Base-by-base conservation (phyloP, 768 basidiomycete species). In the Coprinopsis marcescibilis region DNA sequence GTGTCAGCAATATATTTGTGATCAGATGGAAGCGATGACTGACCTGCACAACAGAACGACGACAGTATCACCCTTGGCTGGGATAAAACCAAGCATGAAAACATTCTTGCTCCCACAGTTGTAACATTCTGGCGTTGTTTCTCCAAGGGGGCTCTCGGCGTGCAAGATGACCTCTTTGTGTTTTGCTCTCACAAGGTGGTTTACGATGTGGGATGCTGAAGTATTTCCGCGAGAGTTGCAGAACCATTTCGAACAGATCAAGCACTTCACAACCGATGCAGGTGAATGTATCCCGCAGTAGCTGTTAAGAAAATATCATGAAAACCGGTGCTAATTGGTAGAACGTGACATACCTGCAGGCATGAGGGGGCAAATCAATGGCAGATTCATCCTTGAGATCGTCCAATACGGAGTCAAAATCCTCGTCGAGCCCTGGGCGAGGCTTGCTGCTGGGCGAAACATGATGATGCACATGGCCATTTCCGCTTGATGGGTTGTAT, bases 41-140 rank as follows among this genome's bases (percentile, higher is more conserved):
- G 58, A 94, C 93, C 95, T 86, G 62, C 94, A 99, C 14, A 99
- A 76, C 14, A 99, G 73, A 26, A 99, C 95, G 27, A 99, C 96
- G 30, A 99, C 96, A 3, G 96, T 98, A 60, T 99, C 96, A 60
- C 89, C 91, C 71, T 99, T 99, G 15, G 96, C 96, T 2, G 96
- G 96, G 57, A 99, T 99, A 59, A 99, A 99, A 3, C 96, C 96
- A 14, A 99, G 79, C 89, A 97, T 93, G 61, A 99, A 99, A 11
- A 98, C 96, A 60, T 99, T 99, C 69, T 96, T 97, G 72, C 89
- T 94, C 13, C 96, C 96, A 60, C 96, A 99, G 59, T 93, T 94
- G 73, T 99, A 99, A 64, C 96, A 99, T 69, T 99, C 96, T 0
- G 96, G 96, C 0, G 90, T 89, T 1, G 96, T 98, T 67, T 98